Evolutionary conservation across 768 basidiomycete species (phyloP), one percentile per base, ranked within the genome.

Genomic region (Lentinus brumalis): DNA sequence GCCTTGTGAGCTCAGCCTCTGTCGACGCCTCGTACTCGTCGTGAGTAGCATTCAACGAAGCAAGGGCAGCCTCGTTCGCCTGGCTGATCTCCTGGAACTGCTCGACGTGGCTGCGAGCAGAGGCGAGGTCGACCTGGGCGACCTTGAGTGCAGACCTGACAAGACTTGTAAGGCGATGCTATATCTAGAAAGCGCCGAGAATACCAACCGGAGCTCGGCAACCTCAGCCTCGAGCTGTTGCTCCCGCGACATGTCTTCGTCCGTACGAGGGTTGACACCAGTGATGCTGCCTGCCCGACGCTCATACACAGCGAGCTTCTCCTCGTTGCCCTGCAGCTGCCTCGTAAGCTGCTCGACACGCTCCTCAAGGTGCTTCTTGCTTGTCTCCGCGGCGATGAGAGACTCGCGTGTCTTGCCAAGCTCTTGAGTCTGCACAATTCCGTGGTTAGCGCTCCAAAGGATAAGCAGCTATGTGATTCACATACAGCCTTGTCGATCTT

Each of bases 301-400:
- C 69, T 95, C 93, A 66, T 93, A 96, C 2, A 95, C 91, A 2
- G 92, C 80, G 30, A 95, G 81, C 73, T 94, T 95, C 78, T 94
- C 93, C 49, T 87, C 84, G 57, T 86, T 87, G 32, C 90, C 90
- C 63, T 90, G 86, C 5, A 92, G 72, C 62, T 90, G 87, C 26
- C 78, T 75, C n/a, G 71, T 69, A 21, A 92, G 74, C 42, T 87
- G 85, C 18, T 83, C 82, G 5, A 87, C 79, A 30, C 88, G 86
- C 63, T 89, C 85, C 70, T 92, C 87, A 6, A 93, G 80, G 68
- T 93, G 89, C 41, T 81, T 86, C 74, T 86, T 89, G 78, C 86
- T 91, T 0, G 88, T 91, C 69, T 93, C 87, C 3, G 90, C 89
- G 15, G 81, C 81, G 31, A 88, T 78, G 9, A 94, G 81, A 5